phyloP scores from a whole-genome alignment of 225 moss, liverwort and hornwort species.

The Polytrichum formosum region DNA sequence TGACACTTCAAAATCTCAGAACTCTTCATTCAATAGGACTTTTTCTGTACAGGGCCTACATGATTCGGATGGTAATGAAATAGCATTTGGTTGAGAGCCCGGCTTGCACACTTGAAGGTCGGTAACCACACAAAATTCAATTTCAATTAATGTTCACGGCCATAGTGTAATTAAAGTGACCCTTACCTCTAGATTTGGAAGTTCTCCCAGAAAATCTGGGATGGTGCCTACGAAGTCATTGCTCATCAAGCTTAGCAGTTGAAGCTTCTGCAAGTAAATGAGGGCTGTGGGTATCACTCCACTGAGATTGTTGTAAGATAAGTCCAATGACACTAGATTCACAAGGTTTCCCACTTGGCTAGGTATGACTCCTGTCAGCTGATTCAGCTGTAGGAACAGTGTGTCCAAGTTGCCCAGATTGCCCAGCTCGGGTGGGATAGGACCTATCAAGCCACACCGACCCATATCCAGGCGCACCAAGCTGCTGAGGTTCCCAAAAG shows the following conservation, averaged over 20 bases:
- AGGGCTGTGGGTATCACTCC: constrained; percentile 60
- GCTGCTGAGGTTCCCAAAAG: constrained; percentile 63
- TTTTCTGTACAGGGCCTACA: no score
- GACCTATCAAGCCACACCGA: constrained; percentile 53
- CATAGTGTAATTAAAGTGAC: no score
- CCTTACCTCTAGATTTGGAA: constrained; percentile 58
- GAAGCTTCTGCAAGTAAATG: constrained; percentile 55
- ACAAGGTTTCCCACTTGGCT: constrained; percentile 65
- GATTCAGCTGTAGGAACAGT: constrained; percentile 68
- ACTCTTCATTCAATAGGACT: no score
- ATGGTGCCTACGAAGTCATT: constrained; percentile 60
- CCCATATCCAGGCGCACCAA: constrained; percentile 65
- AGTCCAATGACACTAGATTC: constrained; percentile 63
- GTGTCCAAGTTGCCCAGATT: constrained; percentile 56
- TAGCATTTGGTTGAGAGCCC: no score
- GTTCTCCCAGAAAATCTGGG: constrained; percentile 56
- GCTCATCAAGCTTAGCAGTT: constrained; percentile 62
- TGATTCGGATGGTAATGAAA: no score
- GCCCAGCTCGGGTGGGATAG: constrained; percentile 67
- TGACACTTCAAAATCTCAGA: no score
- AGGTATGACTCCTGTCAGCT: constrained; percentile 61
- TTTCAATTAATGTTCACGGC: no score
- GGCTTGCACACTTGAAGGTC: no score
- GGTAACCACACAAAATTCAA: no score
- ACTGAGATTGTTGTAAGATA: constrained; percentile 61